Percentiles rank a stretch among this genome's conserved stretches.
Evolutionary conservation across 139 green algal genomes (phyloP).

Genomic region (Coelastrella sp.): DNA sequence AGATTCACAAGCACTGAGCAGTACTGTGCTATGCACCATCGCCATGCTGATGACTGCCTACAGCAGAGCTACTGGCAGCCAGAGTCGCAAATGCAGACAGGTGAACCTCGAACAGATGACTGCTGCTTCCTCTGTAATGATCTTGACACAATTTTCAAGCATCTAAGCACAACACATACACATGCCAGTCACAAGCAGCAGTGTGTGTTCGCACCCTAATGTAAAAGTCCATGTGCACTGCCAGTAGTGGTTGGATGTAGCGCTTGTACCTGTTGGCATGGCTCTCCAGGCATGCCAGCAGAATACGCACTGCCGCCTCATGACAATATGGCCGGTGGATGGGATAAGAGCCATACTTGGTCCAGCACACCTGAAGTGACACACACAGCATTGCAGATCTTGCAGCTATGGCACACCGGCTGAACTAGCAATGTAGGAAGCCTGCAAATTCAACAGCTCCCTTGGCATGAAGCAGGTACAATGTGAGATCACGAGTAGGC

Average conservation of each 20-base stretch:
- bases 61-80: too few species aligned
- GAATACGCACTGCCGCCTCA: conserved; percentile 94
- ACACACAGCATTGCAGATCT: conserved; percentile 15
- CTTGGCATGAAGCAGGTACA: too few species aligned
- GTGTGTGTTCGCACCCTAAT: conserved; percentile 78
- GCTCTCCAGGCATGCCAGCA: conserved; percentile 91
- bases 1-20: too few species aligned
- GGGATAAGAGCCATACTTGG: conserved; percentile 95
- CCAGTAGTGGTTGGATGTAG: conserved; percentile 93
- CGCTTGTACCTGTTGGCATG: conserved; percentile 88
- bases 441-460: too few species aligned
- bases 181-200: not conserved
- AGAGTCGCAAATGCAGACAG: too few species aligned
- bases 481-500: too few species aligned
- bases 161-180: not conserved
- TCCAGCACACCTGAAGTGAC: conserved; percentile 77
- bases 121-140: too few species aligned
- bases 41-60: too few species aligned
- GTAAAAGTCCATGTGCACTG: conserved; percentile 97
- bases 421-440: too few species aligned
- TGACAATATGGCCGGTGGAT: conserved; percentile 95
- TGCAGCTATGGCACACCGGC: too few species aligned
- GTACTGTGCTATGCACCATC: too few species aligned
- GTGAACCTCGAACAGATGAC: not conserved
- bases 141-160: not conserved